Percentiles rank a stretch among this genome's conserved stretches.
Conservation (phyloP, 2,329 filamentous ascomycete genomes). For the Tolypocladium ovalisporum region DNA sequence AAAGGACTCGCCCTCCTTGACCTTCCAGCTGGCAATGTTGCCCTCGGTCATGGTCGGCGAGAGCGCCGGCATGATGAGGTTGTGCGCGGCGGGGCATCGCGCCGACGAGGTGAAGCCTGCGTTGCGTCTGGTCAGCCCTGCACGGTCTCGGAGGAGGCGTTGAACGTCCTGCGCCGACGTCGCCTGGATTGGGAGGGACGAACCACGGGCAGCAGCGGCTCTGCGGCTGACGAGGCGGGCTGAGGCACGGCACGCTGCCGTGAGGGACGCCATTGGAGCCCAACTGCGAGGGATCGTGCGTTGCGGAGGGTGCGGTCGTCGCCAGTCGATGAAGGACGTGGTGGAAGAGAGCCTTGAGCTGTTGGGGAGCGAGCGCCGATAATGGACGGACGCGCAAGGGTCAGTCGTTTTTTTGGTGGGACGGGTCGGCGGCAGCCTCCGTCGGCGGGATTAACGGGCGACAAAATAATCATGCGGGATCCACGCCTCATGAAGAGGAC, state of each 20-base stretch:
- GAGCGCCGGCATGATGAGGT: conserved; percentile 84
- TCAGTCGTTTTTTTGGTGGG: conserved; percentile 18
- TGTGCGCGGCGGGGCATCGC: conserved; percentile 61
- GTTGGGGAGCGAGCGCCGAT: conserved; percentile 22
- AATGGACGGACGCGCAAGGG: conserved; percentile 14
- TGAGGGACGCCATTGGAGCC: conserved; percentile 53
- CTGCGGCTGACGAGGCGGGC: conserved; percentile 40
- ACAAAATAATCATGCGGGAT: background rate
- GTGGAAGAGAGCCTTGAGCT: conserved; percentile 16
- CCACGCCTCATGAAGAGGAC: background rate
- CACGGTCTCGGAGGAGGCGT: background rate
- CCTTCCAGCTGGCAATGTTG: conserved; percentile 74
- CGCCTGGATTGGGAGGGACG: conserved; percentile 13
- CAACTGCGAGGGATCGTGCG: conserved; percentile 10
- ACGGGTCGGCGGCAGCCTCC: background rate
- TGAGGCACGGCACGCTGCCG: conserved; percentile 52
- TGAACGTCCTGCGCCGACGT: background rate
- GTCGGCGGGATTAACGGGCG: background rate
- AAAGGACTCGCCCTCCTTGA: conserved; percentile 80
- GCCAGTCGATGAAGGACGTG: conserved; percentile 7
- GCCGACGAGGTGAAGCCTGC: conserved; percentile 55
- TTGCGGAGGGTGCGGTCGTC: background rate
- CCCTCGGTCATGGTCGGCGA: conserved; percentile 93
- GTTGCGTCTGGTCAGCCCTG: conserved; percentile 1
- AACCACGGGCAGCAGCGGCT: conserved; percentile 47